Evolutionary conservation across 139 green algal genomes (phyloP), one percentile per base, ranked within the genome.

Genomic region (Chlorella sp.): DNA sequence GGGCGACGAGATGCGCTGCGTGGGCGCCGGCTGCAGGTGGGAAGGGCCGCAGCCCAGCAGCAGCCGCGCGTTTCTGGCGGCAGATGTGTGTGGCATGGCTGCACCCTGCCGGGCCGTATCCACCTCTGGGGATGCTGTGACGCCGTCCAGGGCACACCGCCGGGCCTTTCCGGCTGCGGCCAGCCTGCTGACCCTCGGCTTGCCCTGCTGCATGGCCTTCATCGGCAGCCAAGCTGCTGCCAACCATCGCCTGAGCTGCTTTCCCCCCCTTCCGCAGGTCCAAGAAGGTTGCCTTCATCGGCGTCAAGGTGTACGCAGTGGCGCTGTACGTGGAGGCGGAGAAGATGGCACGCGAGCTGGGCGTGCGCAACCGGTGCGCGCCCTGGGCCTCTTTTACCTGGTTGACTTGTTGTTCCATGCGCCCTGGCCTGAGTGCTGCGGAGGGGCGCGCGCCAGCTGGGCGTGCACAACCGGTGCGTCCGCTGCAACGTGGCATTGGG

Each of bases 221-320:
- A n/a, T n/a, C n/a, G n/a, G n/a, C n/a, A n/a, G n/a, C n/a, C 56
- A 65, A 6, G 14, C 58, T 30, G 58, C 58, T 73, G 65, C 65
- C 14, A 28, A 19, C 24, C 65, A 5, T 19, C 8, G 5, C 3
- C n/a, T 73, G 65, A 8, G n/a, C 65, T 43, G 65, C n/a, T 22
- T 22, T 8, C 67, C 34, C 1, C 69, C 3, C 51, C 36, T 7
- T 28, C 30, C 30, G n/a, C 68, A 78, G 67, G 68, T 34, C 64
- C 41, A 97, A 97, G 90, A 94, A 94, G 82, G 91, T 97, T 41
- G 85, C 92, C 16, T 90, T 98, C 48, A 65, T 98, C 0, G 85
- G 81, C 16, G 93, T 95, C 8, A 94, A 97, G 91, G 94, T 94
- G 40, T 98, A 98, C 85, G 89, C 93, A 19, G 85, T 94, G 14